phyloP scores from a whole-genome alignment of 352 stramenopile genomes.

The Pythium brassicae region DNA sequence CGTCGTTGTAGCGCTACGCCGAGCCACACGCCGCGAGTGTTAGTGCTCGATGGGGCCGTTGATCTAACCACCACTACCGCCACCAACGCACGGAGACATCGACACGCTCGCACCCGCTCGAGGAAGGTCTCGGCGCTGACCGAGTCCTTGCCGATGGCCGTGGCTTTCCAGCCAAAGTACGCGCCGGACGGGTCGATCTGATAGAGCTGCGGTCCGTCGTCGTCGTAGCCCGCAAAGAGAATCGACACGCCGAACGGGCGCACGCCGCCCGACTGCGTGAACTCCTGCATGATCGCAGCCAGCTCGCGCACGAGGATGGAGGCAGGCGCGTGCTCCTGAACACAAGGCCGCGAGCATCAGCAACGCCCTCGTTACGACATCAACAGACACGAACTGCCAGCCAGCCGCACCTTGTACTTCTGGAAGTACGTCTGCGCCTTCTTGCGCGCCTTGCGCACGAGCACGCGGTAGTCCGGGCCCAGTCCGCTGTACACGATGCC shows the following conservation, averaged over 20 bases:
- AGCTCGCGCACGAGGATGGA: constrained; percentile 95
- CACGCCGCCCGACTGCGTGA: constrained; percentile 96
- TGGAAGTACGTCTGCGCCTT: constrained; percentile 94
- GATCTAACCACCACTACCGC: no score
- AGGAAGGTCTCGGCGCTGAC: constrained; percentile 99
- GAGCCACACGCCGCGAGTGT: not conserved
- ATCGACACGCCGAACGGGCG: constrained; percentile 98
- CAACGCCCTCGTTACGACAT: no score
- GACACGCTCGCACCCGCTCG: constrained; percentile 95
- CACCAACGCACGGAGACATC: constrained; percentile 7
- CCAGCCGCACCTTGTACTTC: constrained; percentile 77
- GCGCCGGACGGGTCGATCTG: constrained; percentile 97
- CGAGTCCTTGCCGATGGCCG: constrained; percentile 98
- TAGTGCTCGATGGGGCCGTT: no score
- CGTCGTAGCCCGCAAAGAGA: constrained; percentile 97
- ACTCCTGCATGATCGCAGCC: constrained; percentile 99
- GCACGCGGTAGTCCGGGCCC: constrained; percentile 98
- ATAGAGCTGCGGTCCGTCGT: constrained; percentile 97
- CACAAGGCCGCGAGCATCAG: no score
- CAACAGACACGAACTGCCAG: no score
- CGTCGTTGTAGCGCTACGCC: constrained; percentile 88
- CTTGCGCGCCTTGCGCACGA: constrained; percentile 96
- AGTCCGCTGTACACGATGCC: constrained; percentile 98
- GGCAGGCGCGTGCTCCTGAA: constrained; percentile 89
- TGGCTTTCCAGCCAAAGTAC: constrained; percentile 99